phyloP scores from a whole-genome alignment of 208 protist species.

The Leishmania martiniquensis region DNA sequence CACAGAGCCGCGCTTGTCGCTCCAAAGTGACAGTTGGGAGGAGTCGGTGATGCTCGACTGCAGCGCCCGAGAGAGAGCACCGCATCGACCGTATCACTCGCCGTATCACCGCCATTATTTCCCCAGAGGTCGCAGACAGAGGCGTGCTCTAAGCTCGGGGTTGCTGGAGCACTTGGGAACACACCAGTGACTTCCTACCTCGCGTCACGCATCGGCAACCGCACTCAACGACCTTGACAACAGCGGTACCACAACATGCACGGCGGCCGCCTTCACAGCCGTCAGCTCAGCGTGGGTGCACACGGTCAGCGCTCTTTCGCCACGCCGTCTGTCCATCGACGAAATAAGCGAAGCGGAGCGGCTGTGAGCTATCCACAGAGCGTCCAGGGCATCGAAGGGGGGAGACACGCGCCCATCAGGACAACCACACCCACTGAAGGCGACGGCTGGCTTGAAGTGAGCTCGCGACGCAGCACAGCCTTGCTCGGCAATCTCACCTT shows the following conservation, averaged over 20 bases:
- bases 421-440: slow-evolving; percentile 39
- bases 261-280: slow-evolving; percentile 31
- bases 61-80: slow-evolving; percentile 93
- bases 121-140: slow-evolving; percentile 50
- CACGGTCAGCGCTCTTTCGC: slow-evolving; percentile 48
- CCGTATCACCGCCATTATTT: slow-evolving; percentile 44
- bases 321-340: slow-evolving; percentile 46
- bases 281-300: slow-evolving; percentile 56
- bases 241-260: slow-evolving; percentile 51
- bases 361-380: slow-evolving; percentile 81
- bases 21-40: slow-evolving; percentile 50
- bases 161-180: slow-evolving; percentile 77
- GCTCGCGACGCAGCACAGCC: slow-evolving; percentile 53
- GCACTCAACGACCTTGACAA: slow-evolving; percentile 45
- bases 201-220: slow-evolving; percentile 41
- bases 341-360: slow-evolving; percentile 70
- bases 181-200: slow-evolving; percentile 41
- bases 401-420: slow-evolving; percentile 85
- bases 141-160: slow-evolving; percentile 60
- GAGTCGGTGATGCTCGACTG: slow-evolving; percentile 71
- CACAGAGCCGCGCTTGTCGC: slow-evolving; percentile 74
- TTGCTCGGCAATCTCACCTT: slow-evolving; percentile 88
- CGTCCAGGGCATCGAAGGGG: slow-evolving; percentile 83
- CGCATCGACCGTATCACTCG: slow-evolving; percentile 76
- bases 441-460: not conserved